Base-by-base conservation (phyloP, 768 basidiomycete genomes). In the Mycena albidolilacea region DNA sequence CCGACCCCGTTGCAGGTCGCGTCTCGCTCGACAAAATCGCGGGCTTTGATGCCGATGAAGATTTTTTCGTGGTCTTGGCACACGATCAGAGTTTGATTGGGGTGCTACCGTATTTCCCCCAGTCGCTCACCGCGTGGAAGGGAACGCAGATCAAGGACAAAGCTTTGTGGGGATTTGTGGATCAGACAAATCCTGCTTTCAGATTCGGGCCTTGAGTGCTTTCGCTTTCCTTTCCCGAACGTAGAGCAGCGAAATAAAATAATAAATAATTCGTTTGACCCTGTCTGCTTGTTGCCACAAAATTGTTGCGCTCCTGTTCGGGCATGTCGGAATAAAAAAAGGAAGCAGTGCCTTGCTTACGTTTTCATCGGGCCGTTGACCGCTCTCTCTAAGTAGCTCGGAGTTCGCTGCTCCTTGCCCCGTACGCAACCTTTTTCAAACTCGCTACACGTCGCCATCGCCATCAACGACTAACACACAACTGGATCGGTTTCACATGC, bases 41-140 rank as follows among this genome's bases (percentile, higher is more conserved):
- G 7, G 59, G 4, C 10, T 66, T 77, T 30, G 77, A 77, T 43
- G 75, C 75, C 14, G 61, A 76, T 46, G 55, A 41, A 5, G 65
- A 76, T 44, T 68, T 76, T 30, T 66, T 77, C 17, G 72, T 73
- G 9, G 38, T 76, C 3, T 10, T 77, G 21, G 60, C 77, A 46
- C 77, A 77, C 41, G 77, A 77, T 71, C 0, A 19, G 59, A 76
- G 67, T 37, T 41, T 76, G 46, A 17, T 63, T n/a, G 60, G n/a
- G 2, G 57, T 61, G 37, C 10, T 76, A n/a, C 68, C 71, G 12
- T 69, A 74, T 50, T 76, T 73, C 44, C 72, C 75, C 17, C 57
- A 35, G n/a, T 66, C 67, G 30, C n/a, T 76, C 43, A 54, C 7
- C 21, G 41, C 59, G 14, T 76, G 75, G 75, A 64, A 67, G 60